Evolutionary conservation across 1,139 yeast species (phyloP).

Genomic region (Magnusiomyces fungicola): DNA sequence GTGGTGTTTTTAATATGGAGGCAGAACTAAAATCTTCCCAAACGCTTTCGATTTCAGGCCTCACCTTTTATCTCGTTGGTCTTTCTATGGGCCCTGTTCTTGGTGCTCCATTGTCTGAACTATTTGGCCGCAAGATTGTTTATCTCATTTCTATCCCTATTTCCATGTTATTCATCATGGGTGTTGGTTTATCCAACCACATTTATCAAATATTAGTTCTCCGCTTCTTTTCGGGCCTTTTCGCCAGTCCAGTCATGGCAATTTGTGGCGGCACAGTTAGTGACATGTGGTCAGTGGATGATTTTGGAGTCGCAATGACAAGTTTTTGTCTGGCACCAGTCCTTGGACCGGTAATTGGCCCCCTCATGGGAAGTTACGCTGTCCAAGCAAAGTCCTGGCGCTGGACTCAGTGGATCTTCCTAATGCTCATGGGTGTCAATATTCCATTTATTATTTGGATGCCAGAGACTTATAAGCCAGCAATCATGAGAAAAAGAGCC

Average conservation of each 20-base stretch:
- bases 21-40: conserved; percentile 44
- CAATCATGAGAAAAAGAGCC: conserved; percentile 52
- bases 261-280: conserved; percentile 79
- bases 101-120: conserved; percentile 46
- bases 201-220: conserved; percentile 45
- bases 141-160: conserved; percentile 57
- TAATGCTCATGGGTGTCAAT: conserved; percentile 63
- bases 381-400: conserved; percentile 63
- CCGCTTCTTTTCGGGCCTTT: conserved; percentile 69
- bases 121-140: conserved; percentile 50
- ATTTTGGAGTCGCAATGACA: conserved; percentile 64
- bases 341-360: conserved; percentile 78
- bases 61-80: conserved; percentile 47
- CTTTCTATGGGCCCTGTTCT: conserved; percentile 47
- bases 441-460: conserved; percentile 44
- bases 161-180: conserved; percentile 48
- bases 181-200: conserved; percentile 44
- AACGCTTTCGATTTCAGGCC: conserved; percentile 58
- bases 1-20: conserved; percentile 39
- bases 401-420: conserved; percentile 72
- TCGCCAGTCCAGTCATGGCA: conserved; percentile 78
- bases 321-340: conserved; percentile 70
- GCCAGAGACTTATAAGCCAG: conserved; percentile 68
- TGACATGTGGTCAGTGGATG: conserved; percentile 61
- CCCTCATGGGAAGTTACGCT: conserved; percentile 73